phyloP scores from a whole-genome alignment of 257 asterid species.

The Gynochthodes officinalis region DNA sequence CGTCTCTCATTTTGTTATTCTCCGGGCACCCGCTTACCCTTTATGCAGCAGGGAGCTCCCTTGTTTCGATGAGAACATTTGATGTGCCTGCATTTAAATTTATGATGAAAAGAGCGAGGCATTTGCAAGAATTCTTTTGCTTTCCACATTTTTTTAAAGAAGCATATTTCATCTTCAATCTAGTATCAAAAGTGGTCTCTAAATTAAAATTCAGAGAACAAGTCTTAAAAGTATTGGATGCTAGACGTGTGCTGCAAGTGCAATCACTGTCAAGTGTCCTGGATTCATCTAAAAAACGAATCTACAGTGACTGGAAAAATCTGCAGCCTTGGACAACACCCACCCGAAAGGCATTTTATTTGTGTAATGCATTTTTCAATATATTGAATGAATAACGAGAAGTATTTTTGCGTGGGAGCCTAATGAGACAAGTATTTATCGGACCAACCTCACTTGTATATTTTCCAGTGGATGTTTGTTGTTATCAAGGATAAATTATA shows the following conservation, averaged over 20 bases:
- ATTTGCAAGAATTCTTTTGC: slow-evolving; percentile 17
- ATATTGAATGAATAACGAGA: neutral
- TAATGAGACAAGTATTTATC: neutral
- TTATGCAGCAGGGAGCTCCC: slow-evolving; percentile 28
- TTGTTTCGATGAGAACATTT: slow-evolving; percentile 36
- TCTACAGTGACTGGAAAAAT: neutral
- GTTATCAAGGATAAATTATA: neutral
- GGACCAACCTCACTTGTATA: neutral
- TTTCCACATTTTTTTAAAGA: neutral
- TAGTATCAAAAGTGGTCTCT: neutral
- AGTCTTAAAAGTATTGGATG: neutral
- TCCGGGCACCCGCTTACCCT: slow-evolving; percentile 37
- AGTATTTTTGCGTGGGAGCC: neutral
- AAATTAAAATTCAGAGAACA: neutral
- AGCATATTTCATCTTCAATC: neutral
- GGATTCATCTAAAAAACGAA: neutral
- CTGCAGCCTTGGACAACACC: neutral
- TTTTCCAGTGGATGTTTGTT: neutral
- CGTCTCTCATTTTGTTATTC: slow-evolving; percentile 27
- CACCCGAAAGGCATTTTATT: neutral
- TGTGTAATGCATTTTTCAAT: too few species aligned
- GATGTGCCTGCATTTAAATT: slow-evolving; percentile 18
- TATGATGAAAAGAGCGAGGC: slow-evolving; percentile 20
- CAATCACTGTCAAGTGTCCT: neutral
- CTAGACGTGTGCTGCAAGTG: neutral